Base-by-base conservation (phyloP, 768 basidiomycete genomes). In the Favolaschia claudopus region DNA sequence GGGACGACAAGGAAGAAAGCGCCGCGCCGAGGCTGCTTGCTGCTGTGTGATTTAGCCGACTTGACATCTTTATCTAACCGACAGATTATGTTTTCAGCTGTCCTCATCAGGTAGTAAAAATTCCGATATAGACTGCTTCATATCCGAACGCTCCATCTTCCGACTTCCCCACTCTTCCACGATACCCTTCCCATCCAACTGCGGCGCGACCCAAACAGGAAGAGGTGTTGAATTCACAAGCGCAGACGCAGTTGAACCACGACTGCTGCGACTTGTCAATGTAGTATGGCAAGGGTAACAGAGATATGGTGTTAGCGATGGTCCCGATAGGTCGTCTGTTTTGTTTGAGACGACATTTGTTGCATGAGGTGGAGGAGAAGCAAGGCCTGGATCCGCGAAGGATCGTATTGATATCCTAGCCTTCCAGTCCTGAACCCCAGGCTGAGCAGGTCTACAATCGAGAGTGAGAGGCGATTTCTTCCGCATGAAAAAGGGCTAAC, bases 391-490 rank as follows among this genome's bases (percentile, higher is more conserved):
- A 58, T 40, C 74, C 19, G 69, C 64, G 43, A 81, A 81, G 1
- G 87, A 81, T 48, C 88, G 84, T 56, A 92, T 89, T 5, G 92
- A 88, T 71, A 90, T 92, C 31, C 80, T 82, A 0, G 81, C 71
- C 69, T 91, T 92, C 92, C 92, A 93, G 32, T 81, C 84, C 67
- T 88, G 87, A 15, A 89, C 77, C 15, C 83, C 86, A 13, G 71
- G 75, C 63, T 91, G 91, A 2, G 82, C 79, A 24, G 88, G 88
- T 46, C 91, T 93, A 59, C 25, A 27, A 20, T n/a, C 12, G 27
- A 48, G 8, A n/a, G 5, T 50, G 24, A 7, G 29, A 27, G 25
- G 20, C 38, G 3, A 66, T 50, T 17, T n/a, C n/a, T 55, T 15
- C 55, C 1, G 10, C 13, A 15, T 12, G 39, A 19, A 33, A 29